Conservation (phyloP, 1,284 basidiomycete genomes). For the Boletus chippewaensis region DNA sequence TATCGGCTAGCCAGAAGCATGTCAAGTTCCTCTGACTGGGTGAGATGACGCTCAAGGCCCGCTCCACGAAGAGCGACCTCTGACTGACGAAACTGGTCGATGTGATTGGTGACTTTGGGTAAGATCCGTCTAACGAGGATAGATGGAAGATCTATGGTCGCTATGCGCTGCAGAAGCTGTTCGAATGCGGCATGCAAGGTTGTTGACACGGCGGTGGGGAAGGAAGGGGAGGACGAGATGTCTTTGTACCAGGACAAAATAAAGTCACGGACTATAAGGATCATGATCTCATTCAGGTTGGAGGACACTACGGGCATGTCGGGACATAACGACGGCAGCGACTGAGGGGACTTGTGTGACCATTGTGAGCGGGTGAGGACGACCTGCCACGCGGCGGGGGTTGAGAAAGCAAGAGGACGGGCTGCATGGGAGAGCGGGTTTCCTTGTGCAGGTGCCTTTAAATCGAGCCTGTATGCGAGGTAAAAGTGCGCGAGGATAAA, state of each 20-base stretch:
- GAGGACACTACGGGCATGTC: constrained; percentile 58
- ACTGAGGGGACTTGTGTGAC: constrained; percentile 64
- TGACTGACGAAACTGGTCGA: constrained; percentile 89
- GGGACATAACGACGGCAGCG: constrained; percentile 55
- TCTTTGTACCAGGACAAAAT: constrained; percentile 80
- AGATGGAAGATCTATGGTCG: constrained; percentile 65
- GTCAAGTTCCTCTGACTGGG: constrained; percentile 83
- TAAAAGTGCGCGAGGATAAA: constrained; percentile 51
- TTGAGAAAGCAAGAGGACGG: constrained; percentile 74
- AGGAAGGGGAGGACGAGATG: constrained; percentile 79
- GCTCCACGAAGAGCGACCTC: constrained; percentile 76
- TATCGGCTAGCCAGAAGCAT: constrained; percentile 77
- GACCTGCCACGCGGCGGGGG: constrained; percentile 87
- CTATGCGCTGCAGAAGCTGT: constrained; percentile 49
- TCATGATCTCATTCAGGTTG: constrained; percentile 69
- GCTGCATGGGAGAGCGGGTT: constrained; percentile 48
- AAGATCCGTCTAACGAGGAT: constrained; percentile 79
- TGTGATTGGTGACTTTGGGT: constrained; percentile 81
- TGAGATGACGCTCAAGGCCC: constrained; percentile 67
- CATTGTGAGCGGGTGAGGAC: constrained; percentile 78
- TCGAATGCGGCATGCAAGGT: constrained; percentile 66
- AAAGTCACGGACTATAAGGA: constrained; percentile 78
- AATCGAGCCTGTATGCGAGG: constrained; percentile 53
- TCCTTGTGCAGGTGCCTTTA: constrained; percentile 28
- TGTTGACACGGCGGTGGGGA: constrained; percentile 77